phyloP scores from a whole-genome alignment of 2,329 filamentous ascomycete genomes.

The Pestalotiopsis sp. region DNA sequence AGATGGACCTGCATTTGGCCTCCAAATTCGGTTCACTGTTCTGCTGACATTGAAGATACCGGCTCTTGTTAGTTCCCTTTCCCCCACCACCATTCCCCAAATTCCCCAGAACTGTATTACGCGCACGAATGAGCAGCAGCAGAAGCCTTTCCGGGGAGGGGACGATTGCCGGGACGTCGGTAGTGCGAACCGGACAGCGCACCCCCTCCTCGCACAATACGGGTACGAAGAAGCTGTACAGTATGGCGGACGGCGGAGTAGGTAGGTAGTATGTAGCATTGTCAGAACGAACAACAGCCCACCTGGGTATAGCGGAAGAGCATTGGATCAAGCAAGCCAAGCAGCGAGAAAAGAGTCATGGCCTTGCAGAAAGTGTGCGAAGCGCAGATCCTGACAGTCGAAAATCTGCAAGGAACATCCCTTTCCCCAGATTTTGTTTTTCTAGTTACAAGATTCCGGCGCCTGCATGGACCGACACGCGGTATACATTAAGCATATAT shows the following conservation, averaged over 20 bases:
- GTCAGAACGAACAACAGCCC: neutral
- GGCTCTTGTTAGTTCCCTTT: neutral
- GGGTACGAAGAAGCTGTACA: neutral
- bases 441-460: neutral
- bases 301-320: neutral
- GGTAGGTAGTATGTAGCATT: neutral
- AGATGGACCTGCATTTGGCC: too few species aligned
- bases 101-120: neutral
- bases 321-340: neutral
- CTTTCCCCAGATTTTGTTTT: slow-evolving; percentile 9
- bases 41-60: too few species aligned
- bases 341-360: too few species aligned
- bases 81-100: neutral
- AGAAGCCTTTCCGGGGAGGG: neutral
- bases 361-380: neutral
- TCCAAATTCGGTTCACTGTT: too few species aligned
- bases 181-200: neutral
- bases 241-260: neutral
- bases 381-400: neutral
- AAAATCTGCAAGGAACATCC: slow-evolving; percentile 10
- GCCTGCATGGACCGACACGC: slow-evolving; percentile 7
- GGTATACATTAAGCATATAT: slow-evolving; percentile 2
- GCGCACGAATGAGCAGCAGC: slow-evolving; percentile 6
- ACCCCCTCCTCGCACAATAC: neutral
- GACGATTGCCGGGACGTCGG: slow-evolving; percentile 3